Percentiles rank a stretch among this genome's conserved stretches.
These are phyloP conservation scores for Aaosphaeria arxii DNA, from an alignment of 2,329 filamentous ascomycete species.

Conservation along the genomic window DNA sequence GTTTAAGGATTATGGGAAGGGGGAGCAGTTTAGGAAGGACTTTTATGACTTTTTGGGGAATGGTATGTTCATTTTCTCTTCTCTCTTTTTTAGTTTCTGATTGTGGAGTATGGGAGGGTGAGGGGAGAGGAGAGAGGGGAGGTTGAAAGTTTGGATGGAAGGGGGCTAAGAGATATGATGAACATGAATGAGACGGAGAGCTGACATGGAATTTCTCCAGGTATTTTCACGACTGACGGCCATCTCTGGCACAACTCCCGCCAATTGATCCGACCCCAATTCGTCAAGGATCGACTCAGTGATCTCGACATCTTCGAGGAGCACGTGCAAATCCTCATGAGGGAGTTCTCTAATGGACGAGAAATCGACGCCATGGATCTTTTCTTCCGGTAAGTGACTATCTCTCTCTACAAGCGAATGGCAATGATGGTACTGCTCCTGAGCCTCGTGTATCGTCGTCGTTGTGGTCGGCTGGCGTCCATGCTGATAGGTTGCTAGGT, in stretches of 20 bases:
- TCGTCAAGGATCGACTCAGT: slow-evolving; percentile 78
- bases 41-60: slow-evolving; percentile 76
- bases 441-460: too few species aligned
- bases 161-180: not conserved
- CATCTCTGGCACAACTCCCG: slow-evolving; percentile 74
- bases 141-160: not conserved
- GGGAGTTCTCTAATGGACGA: slow-evolving; percentile 53
- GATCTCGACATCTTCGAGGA: slow-evolving; percentile 79
- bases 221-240: slow-evolving; percentile 71
- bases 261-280: slow-evolving; percentile 81
- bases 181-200: not conserved
- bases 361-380: slow-evolving; percentile 70
- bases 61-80: slow-evolving; percentile 47
- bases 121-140: too few species aligned
- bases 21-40: slow-evolving; percentile 68
- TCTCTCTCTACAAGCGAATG: too few species aligned
- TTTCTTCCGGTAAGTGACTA: slow-evolving; percentile 60
- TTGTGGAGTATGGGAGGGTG: not conserved
- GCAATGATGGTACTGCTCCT: too few species aligned
- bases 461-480: not conserved
- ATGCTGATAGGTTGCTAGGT: slow-evolving; percentile 25
- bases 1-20: slow-evolving; percentile 83
- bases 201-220: slow-evolving; percentile 10
- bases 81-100: not conserved
- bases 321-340: slow-evolving; percentile 72